These are phyloP conservation scores for Nicotiana noctiflora DNA, from an alignment of 257 asterid genomes.

Conservation along the genomic window DNA sequence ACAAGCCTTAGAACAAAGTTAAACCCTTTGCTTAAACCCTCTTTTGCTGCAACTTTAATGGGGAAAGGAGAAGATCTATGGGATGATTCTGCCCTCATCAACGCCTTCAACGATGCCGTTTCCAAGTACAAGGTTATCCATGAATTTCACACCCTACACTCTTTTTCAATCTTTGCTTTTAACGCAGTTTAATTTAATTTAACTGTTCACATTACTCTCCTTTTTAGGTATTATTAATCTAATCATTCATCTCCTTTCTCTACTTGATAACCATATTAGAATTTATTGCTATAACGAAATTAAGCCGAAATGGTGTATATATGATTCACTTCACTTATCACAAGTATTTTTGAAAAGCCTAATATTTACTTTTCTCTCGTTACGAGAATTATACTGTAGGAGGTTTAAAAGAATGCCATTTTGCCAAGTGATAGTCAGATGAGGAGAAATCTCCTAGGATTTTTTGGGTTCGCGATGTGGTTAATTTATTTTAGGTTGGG, in stretches of 20 bases:
- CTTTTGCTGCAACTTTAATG: conserved; percentile 17
- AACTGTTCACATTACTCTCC: background rate
- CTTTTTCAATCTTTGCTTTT: background rate
- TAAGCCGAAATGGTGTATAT: background rate
- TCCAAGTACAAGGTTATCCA: conserved; percentile 51
- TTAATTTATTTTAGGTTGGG: background rate
- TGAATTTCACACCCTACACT: background rate
- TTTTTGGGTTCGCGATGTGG: too few species aligned
- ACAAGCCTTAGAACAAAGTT: background rate
- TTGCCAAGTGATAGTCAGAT: background rate
- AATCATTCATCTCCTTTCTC: background rate
- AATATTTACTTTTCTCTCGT: background rate
- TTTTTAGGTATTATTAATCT: background rate
- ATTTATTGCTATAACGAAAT: background rate
- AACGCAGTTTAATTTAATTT: background rate
- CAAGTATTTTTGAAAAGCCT: background rate
- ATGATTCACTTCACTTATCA: background rate
- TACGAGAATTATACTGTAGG: background rate
- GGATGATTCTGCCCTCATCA: conserved; percentile 73
- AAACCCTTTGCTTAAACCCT: background rate
- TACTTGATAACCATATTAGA: background rate
- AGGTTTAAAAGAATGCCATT: background rate
- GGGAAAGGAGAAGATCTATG: conserved; percentile 49
- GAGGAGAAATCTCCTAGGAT: too few species aligned
- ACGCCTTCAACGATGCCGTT: conserved; percentile 57